Conservation (phyloP, 2,329 filamentous ascomycete species). For the Aspergillus thermomutatus region DNA sequence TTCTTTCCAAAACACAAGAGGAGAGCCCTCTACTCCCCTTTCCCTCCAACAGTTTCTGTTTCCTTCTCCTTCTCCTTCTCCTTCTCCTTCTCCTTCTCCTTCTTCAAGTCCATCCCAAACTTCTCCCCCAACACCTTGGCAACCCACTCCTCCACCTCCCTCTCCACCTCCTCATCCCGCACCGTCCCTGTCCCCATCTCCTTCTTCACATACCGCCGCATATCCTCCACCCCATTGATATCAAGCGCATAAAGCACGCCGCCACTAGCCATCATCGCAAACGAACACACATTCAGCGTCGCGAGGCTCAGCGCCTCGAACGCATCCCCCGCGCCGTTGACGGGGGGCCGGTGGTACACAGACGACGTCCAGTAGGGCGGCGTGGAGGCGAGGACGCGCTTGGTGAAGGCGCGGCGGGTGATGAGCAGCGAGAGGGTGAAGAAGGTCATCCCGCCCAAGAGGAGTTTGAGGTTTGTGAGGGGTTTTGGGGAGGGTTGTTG, state of each 20-base stretch:
- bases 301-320: conserved; percentile 80
- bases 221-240: conserved; percentile 65
- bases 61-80: conserved; percentile 7
- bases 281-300: conserved; percentile 76
- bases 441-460: conserved; percentile 73
- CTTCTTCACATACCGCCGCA: conserved; percentile 58
- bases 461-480: conserved; percentile 48
- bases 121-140: conserved; percentile 48
- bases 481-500: conserved; percentile 14
- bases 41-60: not conserved
- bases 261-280: conserved; percentile 71
- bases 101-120: conserved; percentile 42
- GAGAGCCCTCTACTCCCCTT: not conserved
- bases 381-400: conserved; percentile 58
- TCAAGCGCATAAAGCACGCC: conserved; percentile 74
- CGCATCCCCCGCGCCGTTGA: conserved; percentile 69
- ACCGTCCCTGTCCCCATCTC: conserved; percentile 57
- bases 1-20: not conserved
- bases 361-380: conserved; percentile 67
- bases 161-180: conserved; percentile 47
- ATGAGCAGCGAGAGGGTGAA: conserved; percentile 68
- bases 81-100: conserved; percentile 24
- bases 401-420: conserved; percentile 66
- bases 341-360: conserved; percentile 41
- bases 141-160: conserved; percentile 55